Conservation (phyloP, 805 yeast species). For the Candida golubevii region DNA sequence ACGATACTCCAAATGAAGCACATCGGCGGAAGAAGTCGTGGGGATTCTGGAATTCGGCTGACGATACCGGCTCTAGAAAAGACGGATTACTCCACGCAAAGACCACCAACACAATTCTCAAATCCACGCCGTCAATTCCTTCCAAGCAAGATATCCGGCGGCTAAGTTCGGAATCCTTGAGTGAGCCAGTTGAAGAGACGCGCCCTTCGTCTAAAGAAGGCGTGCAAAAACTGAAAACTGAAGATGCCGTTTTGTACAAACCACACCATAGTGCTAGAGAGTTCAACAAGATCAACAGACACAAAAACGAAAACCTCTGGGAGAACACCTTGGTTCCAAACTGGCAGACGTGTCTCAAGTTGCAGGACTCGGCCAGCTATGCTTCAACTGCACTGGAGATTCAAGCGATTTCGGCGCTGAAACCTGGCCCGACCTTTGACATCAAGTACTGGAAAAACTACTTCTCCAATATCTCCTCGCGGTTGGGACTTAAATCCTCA, state of each 20-base stretch:
- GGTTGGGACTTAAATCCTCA: constrained; percentile 33
- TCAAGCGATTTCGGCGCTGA: constrained; percentile 22
- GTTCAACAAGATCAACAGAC: constrained; percentile 40
- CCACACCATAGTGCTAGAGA: constrained; percentile 39
- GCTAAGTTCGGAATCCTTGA: too few relatives aligned
- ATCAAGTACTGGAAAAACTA: constrained; percentile 34
- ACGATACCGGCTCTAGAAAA: constrained; percentile 1
- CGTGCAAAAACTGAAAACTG: constrained; percentile 13
- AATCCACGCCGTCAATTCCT: constrained; percentile 29
- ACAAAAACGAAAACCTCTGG: constrained; percentile 38
- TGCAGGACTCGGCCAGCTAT: constrained; percentile 17
- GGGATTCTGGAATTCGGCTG: constrained; percentile 32
- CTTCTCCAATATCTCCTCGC: constrained; percentile 30
- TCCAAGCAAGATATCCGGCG: constrained; percentile 4
- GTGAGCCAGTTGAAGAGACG: not conserved
- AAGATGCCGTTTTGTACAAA: constrained; percentile 43
- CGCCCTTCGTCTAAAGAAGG: not conserved
- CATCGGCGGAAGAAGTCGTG: constrained; percentile 26
- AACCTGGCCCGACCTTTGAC: constrained; percentile 21
- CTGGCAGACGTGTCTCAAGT: constrained; percentile 37
- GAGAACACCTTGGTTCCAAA: constrained; percentile 41
- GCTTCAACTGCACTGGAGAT: constrained; percentile 17
- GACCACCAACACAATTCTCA: constrained; percentile 29
- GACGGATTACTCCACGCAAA: not conserved
- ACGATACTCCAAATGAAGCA: not conserved